Base-by-base conservation (phyloP, 2,329 filamentous ascomycete species). In the Fusarium circinatum region DNA sequence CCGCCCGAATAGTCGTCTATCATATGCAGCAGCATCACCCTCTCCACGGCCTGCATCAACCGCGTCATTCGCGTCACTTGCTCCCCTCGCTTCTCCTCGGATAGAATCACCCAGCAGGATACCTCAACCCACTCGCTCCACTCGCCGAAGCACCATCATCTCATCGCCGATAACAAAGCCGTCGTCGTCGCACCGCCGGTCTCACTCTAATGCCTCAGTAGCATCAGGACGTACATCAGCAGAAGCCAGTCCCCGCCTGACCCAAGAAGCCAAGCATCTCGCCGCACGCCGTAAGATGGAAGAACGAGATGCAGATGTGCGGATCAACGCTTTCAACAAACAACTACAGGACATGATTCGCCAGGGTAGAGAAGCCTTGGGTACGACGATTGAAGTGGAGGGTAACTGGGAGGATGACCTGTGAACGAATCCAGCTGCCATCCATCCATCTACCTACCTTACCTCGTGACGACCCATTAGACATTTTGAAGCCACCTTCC, bases 311-410 rank as follows among this genome's bases (percentile, higher is more conserved):
- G 89, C 93, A 13, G 95, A 98, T 76, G 90, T 91, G 48, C 91
- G 92, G 59, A 92, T 98, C 76, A 91, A 90, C 55, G 89, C 92
- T 32, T 91, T 98, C 82, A 97, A 96, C 79, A 87, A 90, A 54
- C 90, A 93, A 76, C 85, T 98, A 54, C 90, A 93, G 79, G 93
- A 92, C 39, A 94, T 99, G 93, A 97, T 99, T 62, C 88, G 91
- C 5, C 92, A 98, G 82, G 96, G 95, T 2, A 92, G 92, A 76
- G 93, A 96, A 81, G 96, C 96, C 4, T 83, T 99, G 24, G 95
- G 92, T 5, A 93, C 93, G 26, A 92, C 86, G 45, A 85, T 94
- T 56, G 91, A 93, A 78, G 87, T 94, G 42, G 84, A 80, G 24
- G 79, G 76, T 24, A 81, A 77, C 42, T 86, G 85, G 83, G 84